These are phyloP conservation scores for Inonotus obliquus DNA, from an alignment of 1,284 basidiomycete genomes.

Conservation along the genomic window DNA sequence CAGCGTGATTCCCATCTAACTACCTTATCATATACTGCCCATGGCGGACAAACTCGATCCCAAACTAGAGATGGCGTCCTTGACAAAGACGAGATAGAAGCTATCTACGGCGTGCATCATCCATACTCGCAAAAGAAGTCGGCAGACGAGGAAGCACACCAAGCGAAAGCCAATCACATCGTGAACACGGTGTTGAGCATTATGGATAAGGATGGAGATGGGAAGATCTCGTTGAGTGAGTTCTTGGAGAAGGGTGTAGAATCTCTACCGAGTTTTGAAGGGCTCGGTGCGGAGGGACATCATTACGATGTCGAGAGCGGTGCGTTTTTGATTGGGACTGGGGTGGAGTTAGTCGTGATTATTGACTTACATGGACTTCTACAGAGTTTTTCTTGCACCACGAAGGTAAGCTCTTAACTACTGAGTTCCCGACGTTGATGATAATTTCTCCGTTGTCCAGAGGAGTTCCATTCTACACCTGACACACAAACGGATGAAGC, in stretches of 20 bases:
- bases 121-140: conserved; percentile 87
- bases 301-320: conserved; percentile 90
- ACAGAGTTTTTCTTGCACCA: conserved; percentile 88
- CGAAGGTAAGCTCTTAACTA: conserved; percentile 57
- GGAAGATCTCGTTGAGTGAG: conserved; percentile 75
- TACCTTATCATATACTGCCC: neutral
- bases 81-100: conserved; percentile 81
- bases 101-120: conserved; percentile 94
- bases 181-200: conserved; percentile 69
- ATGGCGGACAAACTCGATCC: neutral
- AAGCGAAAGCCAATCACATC: conserved; percentile 82
- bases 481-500: conserved; percentile 96
- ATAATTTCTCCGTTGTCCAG: conserved; percentile 32
- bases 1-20: neutral
- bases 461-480: conserved; percentile 90
- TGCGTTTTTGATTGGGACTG: conserved; percentile 32
- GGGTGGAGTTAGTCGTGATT: neutral
- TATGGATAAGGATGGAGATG: conserved; percentile 81
- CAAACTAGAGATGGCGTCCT: conserved; percentile 60
- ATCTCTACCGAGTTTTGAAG: conserved; percentile 83
- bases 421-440: neutral
- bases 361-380: conserved; percentile 7
- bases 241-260: conserved; percentile 75
- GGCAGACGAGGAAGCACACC: conserved; percentile 76
- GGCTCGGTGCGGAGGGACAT: conserved; percentile 86